Percentiles rank a stretch among this genome's conserved stretches.
Evolutionary conservation across 169 alveolate species (phyloP).

Genomic region (Plasmodium cynomolgi): DNA sequence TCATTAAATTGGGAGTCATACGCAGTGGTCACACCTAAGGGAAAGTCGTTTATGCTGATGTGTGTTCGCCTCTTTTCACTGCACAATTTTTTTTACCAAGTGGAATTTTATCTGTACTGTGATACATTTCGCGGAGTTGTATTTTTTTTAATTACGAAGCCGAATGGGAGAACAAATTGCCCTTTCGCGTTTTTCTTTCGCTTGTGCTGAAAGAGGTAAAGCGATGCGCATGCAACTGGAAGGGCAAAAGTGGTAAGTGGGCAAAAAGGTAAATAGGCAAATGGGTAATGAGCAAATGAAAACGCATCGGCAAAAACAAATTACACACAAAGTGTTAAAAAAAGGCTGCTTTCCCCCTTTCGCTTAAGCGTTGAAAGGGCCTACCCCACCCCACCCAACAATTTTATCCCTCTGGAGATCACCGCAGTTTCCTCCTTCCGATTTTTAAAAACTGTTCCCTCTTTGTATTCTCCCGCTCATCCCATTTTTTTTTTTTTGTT

Average conservation of each 20-base stretch:
- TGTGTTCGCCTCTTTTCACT: not conserved
- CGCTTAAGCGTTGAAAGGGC: not conserved
- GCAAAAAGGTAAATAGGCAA: not conserved
- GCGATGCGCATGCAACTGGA: not conserved
- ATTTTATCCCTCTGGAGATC: not conserved
- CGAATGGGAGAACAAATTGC: not conserved
- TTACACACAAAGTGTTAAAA: not conserved
- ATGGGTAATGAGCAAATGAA: not conserved
- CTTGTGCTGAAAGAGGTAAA: not conserved
- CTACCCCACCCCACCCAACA: not conserved
- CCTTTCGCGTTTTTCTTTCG: not conserved
- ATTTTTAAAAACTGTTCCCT: not conserved
- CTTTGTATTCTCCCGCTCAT: not conserved
- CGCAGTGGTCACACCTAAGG: not conserved
- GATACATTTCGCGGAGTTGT: not conserved
- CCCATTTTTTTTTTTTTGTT: not conserved
- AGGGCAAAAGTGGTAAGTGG: not conserved
- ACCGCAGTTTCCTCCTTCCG: not conserved
- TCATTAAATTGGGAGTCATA: not conserved
- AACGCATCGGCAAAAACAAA: not conserved
- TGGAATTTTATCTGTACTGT: not conserved
- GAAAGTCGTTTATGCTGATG: not conserved
- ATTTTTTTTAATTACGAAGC: not conserved
- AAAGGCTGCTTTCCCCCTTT: not conserved
- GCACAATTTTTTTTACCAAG: not conserved